phyloP scores from a whole-genome alignment of 2,329 filamentous ascomycete species.

The Whalleya microplaca region DNA sequence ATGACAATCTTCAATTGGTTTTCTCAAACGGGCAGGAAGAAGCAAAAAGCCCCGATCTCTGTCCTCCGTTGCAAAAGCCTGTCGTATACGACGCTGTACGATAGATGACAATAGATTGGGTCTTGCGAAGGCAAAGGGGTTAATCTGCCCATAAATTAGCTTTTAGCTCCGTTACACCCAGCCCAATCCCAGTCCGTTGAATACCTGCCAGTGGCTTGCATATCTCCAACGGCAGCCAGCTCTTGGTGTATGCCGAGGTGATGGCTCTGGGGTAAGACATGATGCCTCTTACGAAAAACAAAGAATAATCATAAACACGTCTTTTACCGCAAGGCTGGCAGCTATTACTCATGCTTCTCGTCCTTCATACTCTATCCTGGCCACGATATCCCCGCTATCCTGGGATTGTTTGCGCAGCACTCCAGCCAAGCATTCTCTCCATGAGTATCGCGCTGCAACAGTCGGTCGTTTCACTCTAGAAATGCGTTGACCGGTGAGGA shows the following conservation, averaged over 20 bases:
- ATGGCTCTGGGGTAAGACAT: constrained; percentile 15
- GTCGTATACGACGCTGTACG: constrained; percentile 27
- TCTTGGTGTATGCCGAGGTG: neutral
- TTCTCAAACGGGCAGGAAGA: constrained; percentile 16
- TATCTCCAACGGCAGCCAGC: constrained; percentile 9
- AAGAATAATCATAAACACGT: neutral
- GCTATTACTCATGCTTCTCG: neutral
- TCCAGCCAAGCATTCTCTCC: neutral
- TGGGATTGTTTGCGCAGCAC: neutral
- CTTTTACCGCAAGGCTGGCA: neutral
- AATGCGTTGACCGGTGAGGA: constrained; percentile 6
- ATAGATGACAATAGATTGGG: constrained; percentile 22
- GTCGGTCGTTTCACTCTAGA: neutral
- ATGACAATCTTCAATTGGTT: constrained; percentile 28
- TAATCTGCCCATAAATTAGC: constrained; percentile 7
- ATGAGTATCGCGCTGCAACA: neutral
- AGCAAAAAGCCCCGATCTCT: constrained; percentile 15
- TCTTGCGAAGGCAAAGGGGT: constrained; percentile 8
- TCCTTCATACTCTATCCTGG: neutral
- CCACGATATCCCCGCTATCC: neutral
- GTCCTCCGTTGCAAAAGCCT: constrained; percentile 20
- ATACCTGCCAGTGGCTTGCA: constrained; percentile 25
- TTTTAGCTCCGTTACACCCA: constrained; percentile 24
- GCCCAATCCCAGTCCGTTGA: constrained; percentile 12
- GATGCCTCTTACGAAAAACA: constrained; percentile 6